phyloP scores from a whole-genome alignment of 73 alveolate genomes.

The Tetrahymena elliotti region DNA sequence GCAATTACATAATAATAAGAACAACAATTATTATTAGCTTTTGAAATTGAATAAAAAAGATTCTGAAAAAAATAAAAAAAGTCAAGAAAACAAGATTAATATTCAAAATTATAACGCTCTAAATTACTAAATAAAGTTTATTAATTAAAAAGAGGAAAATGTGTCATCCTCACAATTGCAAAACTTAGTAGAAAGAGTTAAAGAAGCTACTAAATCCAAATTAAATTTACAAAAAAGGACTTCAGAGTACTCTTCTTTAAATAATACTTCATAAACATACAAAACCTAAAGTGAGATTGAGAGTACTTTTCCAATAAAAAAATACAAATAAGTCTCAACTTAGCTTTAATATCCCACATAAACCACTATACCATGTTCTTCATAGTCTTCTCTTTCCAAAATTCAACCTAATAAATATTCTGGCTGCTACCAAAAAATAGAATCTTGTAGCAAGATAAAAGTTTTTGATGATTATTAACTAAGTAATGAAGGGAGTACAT shows the following conservation, averaged over 20 bases:
- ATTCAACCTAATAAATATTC: background rate
- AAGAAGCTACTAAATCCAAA: background rate
- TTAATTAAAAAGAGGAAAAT: background rate
- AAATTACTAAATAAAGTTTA: background rate
- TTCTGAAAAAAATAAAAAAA: background rate
- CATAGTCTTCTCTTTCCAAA: background rate
- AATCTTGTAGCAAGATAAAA: background rate
- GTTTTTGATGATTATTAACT: background rate
- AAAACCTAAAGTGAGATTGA: background rate
- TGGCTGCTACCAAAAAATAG: background rate
- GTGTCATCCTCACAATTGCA: background rate
- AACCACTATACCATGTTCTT: background rate
- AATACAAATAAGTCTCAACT: background rate
- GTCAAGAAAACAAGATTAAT: background rate
- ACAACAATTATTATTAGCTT: background rate
- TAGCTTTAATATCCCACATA: background rate
- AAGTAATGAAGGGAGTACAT: background rate
- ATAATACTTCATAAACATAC: background rate
- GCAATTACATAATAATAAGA: background rate
- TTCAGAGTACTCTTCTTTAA: background rate
- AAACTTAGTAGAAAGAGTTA: background rate
- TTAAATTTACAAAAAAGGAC: background rate
- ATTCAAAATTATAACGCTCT: background rate
- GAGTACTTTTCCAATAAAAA: background rate
- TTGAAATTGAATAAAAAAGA: background rate